These are phyloP conservation scores for Vaccinium myrtillus DNA, from an alignment of 148 eudicot species.

Conservation along the genomic window DNA sequence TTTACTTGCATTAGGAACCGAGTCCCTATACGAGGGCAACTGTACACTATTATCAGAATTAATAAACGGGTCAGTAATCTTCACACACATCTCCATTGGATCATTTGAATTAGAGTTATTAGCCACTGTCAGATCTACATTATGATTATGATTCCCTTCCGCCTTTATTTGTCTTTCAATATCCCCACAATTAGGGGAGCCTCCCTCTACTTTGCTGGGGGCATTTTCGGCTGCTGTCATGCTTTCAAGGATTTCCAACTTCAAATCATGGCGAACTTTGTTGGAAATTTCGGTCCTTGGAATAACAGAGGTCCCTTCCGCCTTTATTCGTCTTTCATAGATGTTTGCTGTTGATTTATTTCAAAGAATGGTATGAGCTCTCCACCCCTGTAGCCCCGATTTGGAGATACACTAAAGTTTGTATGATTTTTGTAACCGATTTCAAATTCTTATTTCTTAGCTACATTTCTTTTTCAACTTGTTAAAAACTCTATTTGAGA, in stretches of 20 bases:
- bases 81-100: conserved; percentile 32
- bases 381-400: too few relatives aligned
- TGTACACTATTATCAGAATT: conserved; percentile 55
- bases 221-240: conserved; percentile 28
- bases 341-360: too few relatives aligned
- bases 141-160: conserved; percentile 35
- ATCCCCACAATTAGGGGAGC: conserved; percentile 40
- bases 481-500: too few relatives aligned
- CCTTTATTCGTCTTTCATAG: too few relatives aligned
- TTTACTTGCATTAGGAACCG: conserved; percentile 48
- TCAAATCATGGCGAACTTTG: conserved; percentile 40
- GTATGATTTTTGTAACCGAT: too few relatives aligned
- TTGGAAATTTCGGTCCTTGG: conserved; percentile 41
- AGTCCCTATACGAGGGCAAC: conserved; percentile 49
- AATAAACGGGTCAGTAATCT: conserved; percentile 29
- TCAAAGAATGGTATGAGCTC: too few relatives aligned
- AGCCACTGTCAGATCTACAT: conserved; percentile 35
- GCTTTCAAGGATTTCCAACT: conserved; percentile 31
- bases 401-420: too few relatives aligned
- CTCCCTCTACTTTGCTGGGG: conserved; percentile 33
- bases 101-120: conserved; percentile 38
- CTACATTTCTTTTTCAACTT: too few relatives aligned
- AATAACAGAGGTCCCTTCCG: conserved; percentile 38
- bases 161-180: conserved; percentile 28
- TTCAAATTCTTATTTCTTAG: too few relatives aligned